Conservation (phyloP, 2,329 filamentous ascomycete species). For the Diaporthe helianthi region DNA sequence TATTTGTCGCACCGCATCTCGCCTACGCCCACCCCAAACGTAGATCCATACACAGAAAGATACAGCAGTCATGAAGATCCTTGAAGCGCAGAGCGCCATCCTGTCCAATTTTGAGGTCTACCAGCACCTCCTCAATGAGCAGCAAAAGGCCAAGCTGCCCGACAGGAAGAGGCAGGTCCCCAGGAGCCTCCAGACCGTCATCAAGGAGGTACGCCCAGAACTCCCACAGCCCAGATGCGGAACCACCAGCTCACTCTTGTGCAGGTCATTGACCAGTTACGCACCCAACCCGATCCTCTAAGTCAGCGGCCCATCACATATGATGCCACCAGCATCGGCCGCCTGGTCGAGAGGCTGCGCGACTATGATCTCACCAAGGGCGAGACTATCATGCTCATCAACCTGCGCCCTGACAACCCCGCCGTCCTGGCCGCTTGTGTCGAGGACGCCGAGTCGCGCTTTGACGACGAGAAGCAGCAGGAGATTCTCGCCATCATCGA, state of each 20-base stretch:
- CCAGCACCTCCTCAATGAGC: slow-evolving; percentile 66
- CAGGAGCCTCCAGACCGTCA: slow-evolving; percentile 65
- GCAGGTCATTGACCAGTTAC: slow-evolving; percentile 68
- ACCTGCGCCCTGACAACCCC: slow-evolving; percentile 65
- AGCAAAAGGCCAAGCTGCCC: slow-evolving; percentile 57
- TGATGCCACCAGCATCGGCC: slow-evolving; percentile 56
- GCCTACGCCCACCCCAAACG: background rate
- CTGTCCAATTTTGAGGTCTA: slow-evolving; percentile 79
- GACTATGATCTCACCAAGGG: slow-evolving; percentile 70
- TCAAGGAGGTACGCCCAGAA: slow-evolving; percentile 65
- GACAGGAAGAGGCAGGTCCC: slow-evolving; percentile 49
- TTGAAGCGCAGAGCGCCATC: slow-evolving; percentile 73
- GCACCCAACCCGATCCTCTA: slow-evolving; percentile 61
- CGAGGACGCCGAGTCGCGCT: slow-evolving; percentile 69
- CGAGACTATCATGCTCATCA: slow-evolving; percentile 73
- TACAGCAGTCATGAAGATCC: slow-evolving; percentile 65
- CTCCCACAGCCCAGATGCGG: background rate
- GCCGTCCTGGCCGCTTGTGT: slow-evolving; percentile 68
- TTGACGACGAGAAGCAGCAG: slow-evolving; percentile 64
- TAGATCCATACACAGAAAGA: background rate
- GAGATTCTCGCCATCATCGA: slow-evolving; percentile 63
- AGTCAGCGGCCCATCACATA: slow-evolving; percentile 63
- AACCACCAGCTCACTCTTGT: slow-evolving; percentile 17
- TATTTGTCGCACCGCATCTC: slow-evolving; percentile 13
- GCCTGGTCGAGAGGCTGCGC: slow-evolving; percentile 62